Percentiles rank a stretch among this genome's conserved stretches.
These are phyloP conservation scores for Fraxinus nigra DNA, from an alignment of 305 asterid genomes.

Conservation along the genomic window DNA sequence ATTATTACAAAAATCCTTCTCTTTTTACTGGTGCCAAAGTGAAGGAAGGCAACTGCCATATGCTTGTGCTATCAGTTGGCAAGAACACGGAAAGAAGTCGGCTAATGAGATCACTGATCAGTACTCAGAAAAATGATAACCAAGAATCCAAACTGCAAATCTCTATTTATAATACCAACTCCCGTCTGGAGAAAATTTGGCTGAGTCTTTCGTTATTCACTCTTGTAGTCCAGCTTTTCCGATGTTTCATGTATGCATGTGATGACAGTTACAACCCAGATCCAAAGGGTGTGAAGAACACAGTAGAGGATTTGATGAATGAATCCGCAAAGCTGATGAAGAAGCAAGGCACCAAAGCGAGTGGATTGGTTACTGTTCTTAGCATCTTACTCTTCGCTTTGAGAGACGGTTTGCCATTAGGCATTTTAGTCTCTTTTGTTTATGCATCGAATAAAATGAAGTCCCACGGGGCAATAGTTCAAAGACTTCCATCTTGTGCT, in stretches of 20 bases:
- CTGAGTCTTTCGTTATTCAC: conserved; percentile 32
- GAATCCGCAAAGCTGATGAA: conserved; percentile 31
- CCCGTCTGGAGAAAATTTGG: conserved; percentile 33
- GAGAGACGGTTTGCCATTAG: conserved; percentile 46
- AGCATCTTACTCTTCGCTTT: conserved; percentile 32
- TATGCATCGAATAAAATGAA: conserved; percentile 32
- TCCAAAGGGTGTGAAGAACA: conserved; percentile 25
- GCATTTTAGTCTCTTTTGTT: conserved; percentile 23
- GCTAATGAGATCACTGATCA: conserved; percentile 4
- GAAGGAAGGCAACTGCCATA: conserved; percentile 24
- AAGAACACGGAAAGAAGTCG: conserved; percentile 36
- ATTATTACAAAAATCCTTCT: not conserved
- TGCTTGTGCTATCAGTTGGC: conserved; percentile 42
- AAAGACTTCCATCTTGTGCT: conserved; percentile 29
- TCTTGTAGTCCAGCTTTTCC: conserved; percentile 31
- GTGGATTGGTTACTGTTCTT: conserved; percentile 31
- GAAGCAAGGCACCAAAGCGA: conserved; percentile 22
- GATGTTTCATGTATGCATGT: conserved; percentile 28
- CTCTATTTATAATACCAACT: conserved; percentile 23
- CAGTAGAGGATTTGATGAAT: conserved; percentile 36
- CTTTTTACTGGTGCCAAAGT: conserved; percentile 25
- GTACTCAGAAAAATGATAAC: not conserved
- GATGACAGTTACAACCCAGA: not conserved
- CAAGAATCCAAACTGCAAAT: conserved; percentile 19
- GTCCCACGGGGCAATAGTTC: conserved; percentile 19